A percentile compares a stretch with the other conserved stretches of the same genome.
These are phyloP conservation scores for Rosa multiflora DNA, from an alignment of 306 rosid species.

Conservation along the genomic window DNA sequence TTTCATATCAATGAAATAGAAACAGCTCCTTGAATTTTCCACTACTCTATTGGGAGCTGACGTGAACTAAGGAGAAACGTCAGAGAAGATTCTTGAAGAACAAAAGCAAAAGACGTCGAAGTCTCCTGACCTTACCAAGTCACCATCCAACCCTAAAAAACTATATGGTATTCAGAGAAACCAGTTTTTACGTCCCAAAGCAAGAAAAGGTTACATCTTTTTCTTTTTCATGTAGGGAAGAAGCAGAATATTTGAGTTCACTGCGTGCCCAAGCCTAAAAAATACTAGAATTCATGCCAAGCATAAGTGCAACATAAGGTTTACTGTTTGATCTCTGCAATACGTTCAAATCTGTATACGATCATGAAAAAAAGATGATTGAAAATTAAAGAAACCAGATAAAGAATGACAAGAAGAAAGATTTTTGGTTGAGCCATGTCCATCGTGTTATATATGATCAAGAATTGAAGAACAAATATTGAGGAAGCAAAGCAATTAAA, in stretches of 20 bases:
- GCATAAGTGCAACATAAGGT: neutral
- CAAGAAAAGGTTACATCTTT: neutral
- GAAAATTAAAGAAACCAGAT: neutral
- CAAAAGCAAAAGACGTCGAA: neutral
- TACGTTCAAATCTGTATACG: neutral
- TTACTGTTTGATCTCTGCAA: neutral
- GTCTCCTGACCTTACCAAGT: neutral
- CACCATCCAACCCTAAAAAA: neutral
- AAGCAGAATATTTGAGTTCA: neutral
- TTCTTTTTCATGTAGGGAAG: neutral
- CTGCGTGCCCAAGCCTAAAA: neutral
- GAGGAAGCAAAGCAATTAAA: neutral
- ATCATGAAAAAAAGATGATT: neutral
- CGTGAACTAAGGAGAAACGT: neutral
- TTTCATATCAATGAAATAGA: neutral
- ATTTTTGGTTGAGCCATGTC: neutral
- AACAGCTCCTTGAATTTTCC: neutral
- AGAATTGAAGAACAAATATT: neutral
- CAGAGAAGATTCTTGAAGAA: slow-evolving; percentile 20
- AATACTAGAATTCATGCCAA: neutral
- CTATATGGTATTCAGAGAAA: neutral
- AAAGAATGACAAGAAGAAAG: neutral
- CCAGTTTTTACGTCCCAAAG: neutral
- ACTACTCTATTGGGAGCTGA: slow-evolving; percentile 9
- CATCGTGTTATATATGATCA: neutral